Evolutionary conservation across 306 rosid genomes (phyloP), one percentile per base, ranked within the genome.

Genomic region (Cucumis hystrix): DNA sequence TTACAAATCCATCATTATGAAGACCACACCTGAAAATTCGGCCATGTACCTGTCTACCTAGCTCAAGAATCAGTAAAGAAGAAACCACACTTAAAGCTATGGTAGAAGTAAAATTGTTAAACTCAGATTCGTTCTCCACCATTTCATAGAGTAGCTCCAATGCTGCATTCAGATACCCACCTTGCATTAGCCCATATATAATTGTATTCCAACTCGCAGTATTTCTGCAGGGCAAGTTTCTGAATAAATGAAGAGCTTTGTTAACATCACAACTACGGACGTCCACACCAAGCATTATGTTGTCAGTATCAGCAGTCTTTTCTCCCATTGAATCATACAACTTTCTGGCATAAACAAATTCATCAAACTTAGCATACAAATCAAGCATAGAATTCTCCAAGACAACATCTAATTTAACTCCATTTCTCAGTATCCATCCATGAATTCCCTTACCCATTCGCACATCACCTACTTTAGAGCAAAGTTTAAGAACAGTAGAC

Each of bases 41-140:
- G 76, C 91, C 90, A 63, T 94, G 98, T 77, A 94, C 86, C 78
- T 92, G 97, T 80, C 89, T 89, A 72, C 97, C 98, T 16, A 94
- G 83, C 79, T 87, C 90, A 52, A 80, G 6, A 74, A 79, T 71
- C 70, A 76, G 62, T 61, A 94, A 86, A 72, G 92, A 85, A 68
- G 98, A 87, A 71, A 89, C 91, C 85, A 94, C 87, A 81, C 84
- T 85, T 80, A 94, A 83, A 82, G 91, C 94, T 72, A 83, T 83
- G 63, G 98, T 88, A 83, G 89, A 85, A 20, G 90, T 84, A 68
- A 90, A 77, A 14, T 85, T 77, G 77, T 87, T 75, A 57, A 93
- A 83, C 65, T 82, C 76, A 21, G 83, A 65, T 77, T 90, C 87
- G 61, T 37, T 80, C 54, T 66, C 75, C 74, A 84, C 91, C 98